Conservation (phyloP, 2,329 filamentous ascomycete species). For the Chrysoporthe deuterocubensis region DNA sequence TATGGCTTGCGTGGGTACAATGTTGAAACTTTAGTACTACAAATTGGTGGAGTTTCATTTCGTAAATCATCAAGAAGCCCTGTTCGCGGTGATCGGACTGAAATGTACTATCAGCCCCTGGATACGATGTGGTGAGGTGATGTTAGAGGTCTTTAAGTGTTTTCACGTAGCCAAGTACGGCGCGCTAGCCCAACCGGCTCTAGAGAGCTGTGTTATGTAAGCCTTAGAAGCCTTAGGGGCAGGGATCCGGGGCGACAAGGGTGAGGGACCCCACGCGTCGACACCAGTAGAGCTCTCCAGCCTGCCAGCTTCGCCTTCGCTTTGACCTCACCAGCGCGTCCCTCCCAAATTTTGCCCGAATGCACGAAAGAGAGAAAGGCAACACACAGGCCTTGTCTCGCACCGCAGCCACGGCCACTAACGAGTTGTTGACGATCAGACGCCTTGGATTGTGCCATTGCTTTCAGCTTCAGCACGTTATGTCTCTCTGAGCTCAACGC, state of each 20-base stretch:
- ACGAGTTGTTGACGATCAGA: background rate
- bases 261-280: background rate
- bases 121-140: background rate
- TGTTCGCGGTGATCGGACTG: too few species aligned
- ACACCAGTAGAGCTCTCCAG: conserved; percentile 1
- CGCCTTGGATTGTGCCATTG: background rate
- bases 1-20: too few species aligned
- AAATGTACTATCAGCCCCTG: too few species aligned
- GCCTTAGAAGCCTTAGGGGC: background rate
- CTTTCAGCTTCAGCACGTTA: conserved; percentile 12
- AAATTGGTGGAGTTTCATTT: too few species aligned
- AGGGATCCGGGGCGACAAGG: background rate
- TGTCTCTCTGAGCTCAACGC: conserved; percentile 14
- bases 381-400: background rate
- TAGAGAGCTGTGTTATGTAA: background rate
- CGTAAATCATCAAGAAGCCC: too few species aligned
- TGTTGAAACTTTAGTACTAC: too few species aligned
- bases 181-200: too few species aligned
- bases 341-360: conserved; percentile 6
- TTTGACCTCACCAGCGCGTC: background rate
- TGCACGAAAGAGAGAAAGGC: background rate
- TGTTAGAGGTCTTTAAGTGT: background rate
- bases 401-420: background rate
- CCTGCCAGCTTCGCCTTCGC: background rate
- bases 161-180: too few species aligned